Evolutionary conservation across 1,139 yeast genomes (phyloP).

Genomic region (Kodamaea plutei): DNA sequence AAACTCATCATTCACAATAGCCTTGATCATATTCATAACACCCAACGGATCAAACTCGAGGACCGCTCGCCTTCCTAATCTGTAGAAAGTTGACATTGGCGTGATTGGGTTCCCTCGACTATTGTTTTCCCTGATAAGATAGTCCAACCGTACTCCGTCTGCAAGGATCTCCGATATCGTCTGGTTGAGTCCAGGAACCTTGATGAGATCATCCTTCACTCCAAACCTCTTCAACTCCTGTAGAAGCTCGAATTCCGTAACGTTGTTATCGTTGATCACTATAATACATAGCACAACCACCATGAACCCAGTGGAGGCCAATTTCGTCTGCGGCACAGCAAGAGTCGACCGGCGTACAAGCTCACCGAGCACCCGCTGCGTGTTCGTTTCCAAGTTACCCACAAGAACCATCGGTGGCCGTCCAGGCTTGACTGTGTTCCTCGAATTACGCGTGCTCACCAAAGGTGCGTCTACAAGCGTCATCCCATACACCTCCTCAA

Average conservation of each 20-base stretch:
- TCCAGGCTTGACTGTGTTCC: conserved; percentile 5
- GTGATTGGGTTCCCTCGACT: conserved; percentile 5
- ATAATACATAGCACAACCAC: conserved; percentile 26
- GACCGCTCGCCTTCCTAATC: conserved; percentile 32
- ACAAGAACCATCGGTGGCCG: conserved; percentile 14
- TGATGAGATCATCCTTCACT: conserved; percentile 15
- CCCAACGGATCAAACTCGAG: conserved; percentile 38
- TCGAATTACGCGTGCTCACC: conserved; percentile 5
- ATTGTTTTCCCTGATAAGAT: conserved; percentile 22
- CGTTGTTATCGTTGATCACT: conserved; percentile 32
- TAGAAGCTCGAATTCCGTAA: conserved; percentile 25
- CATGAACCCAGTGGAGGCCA: conserved; percentile 29
- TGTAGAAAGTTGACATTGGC: no score
- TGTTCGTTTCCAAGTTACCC: conserved; percentile 17
- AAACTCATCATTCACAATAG: conserved; percentile 27
- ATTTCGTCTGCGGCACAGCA: conserved; percentile 22
- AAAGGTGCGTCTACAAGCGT: conserved; percentile 21
- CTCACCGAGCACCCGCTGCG: conserved; percentile 16
- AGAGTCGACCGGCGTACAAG: no score
- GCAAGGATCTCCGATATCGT: conserved; percentile 22
- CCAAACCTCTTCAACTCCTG: conserved; percentile 27
- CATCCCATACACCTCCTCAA: conserved; percentile 30
- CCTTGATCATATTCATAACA: no score
- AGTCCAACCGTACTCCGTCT: conserved; percentile 33
- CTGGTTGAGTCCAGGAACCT: conserved; percentile 11